Percentiles rank a stretch among this genome's conserved stretches.
phyloP scores from a whole-genome alignment of 225 moss, liverwort and hornwort genomes.

The Ulota crispa region DNA sequence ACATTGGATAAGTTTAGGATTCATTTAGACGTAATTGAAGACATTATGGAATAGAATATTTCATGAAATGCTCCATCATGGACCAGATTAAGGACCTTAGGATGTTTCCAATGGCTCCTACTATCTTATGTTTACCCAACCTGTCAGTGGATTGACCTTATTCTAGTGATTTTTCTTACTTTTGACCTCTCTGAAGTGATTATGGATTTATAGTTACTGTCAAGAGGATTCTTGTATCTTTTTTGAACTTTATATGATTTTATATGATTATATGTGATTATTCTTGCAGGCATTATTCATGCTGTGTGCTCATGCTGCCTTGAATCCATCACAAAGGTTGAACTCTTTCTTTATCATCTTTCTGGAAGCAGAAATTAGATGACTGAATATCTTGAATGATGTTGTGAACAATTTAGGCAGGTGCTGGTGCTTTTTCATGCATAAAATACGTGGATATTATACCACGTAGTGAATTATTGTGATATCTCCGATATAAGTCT shows the following conservation, averaged over 20 bases:
- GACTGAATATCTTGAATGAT: background rate
- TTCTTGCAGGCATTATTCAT: constrained; percentile 77
- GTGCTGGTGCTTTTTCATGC: constrained; percentile 14
- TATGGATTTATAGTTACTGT: background rate
- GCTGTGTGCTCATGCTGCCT: constrained; percentile 82
- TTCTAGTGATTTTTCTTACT: constrained; percentile 1
- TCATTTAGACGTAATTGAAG: too few relatives aligned
- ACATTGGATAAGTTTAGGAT: too few relatives aligned
- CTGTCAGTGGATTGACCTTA: background rate
- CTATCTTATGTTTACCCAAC: too few relatives aligned
- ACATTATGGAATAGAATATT: too few relatives aligned
- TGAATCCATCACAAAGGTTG: constrained; percentile 71
- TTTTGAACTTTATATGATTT: constrained; percentile 20
- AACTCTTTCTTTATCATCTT: constrained; percentile 11
- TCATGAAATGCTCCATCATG: too few relatives aligned
- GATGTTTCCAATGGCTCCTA: too few relatives aligned
- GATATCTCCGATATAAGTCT: background rate
- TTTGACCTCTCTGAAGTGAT: background rate
- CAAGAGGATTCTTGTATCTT: background rate
- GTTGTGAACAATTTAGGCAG: constrained; percentile 2
- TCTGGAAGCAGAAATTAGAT: constrained; percentile 12
- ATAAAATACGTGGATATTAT: constrained; percentile 2
- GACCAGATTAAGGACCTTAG: background rate
- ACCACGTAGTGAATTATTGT: background rate
- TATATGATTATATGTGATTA: too few relatives aligned